Base-by-base conservation (phyloP, 1,284 basidiomycete genomes). In the Nidula niveotomentosa region DNA sequence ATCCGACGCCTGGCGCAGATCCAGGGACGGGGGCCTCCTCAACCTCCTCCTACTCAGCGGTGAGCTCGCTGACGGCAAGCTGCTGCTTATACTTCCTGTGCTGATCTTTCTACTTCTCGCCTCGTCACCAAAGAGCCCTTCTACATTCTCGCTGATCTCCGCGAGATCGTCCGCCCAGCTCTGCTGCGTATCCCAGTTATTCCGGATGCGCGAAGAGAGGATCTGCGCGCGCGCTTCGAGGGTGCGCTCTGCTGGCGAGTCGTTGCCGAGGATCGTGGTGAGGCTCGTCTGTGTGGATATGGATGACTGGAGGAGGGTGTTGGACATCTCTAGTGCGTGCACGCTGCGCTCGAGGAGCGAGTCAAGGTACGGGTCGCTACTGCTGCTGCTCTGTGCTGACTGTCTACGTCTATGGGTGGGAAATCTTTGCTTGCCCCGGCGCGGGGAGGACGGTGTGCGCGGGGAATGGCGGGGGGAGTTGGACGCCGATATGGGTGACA, bases 241-340 rank as follows among this genome's bases (percentile, higher is more conserved):
- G 15, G 64, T 58, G 8, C 45, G 60, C 69, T 81, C 65, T 62
- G 68, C 66, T 10, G 60, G 61, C 3, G 69, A 67, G 49, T 70
- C 69, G 5, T 65, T 55, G 6, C 65, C 57, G 35, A 73, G 56
- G 45, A 83, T 70, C 5, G 73, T 72, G 10, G 81, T 79, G n/a
- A 88, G 74, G 53, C 77, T 81, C 23, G 81, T 76, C 58, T 88
- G 82, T 0, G 89, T 86, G 36, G 84, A 81, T 63, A 91, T 86
- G 35, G 87, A 88, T 6, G 83, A 84, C 62, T 88, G 85, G 37
- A 92, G 74, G 15, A 93, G 75, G 3, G 83, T 78, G 58, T 93
- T 93, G 7, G 90, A 92, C 76, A 91, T 84, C 66, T 93, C 91
- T 8, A 93, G 76, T 3, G 91, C 91, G 69, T 90, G 84, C 13